Evolutionary conservation across 2,329 filamentous ascomycete genomes (phyloP).

Genomic region (Monosporascus ibericus): DNA sequence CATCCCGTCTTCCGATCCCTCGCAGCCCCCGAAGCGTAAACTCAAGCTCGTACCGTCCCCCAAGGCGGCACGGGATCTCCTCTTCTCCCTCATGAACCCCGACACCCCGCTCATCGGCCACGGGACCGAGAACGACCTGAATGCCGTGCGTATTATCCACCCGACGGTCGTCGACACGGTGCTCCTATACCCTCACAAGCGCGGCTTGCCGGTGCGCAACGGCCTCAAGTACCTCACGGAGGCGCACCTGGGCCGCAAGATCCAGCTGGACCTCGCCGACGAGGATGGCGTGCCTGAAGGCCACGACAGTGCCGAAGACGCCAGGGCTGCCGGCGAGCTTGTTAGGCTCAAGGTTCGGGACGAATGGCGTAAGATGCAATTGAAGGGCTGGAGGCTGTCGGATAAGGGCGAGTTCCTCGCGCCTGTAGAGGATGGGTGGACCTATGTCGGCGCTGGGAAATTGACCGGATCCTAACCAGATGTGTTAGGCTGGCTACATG

Average conservation of each 20-base stretch:
- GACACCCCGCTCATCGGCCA: conserved; percentile 84
- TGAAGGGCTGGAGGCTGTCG: conserved; percentile 58
- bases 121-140: conserved; percentile 92
- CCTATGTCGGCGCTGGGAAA: conserved; percentile 15
- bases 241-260: conserved; percentile 63
- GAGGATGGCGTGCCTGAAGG: conserved; percentile 45
- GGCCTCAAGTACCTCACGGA: conserved; percentile 71
- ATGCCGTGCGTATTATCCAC: conserved; percentile 77
- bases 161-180: conserved; percentile 81
- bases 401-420: conserved; percentile 41
- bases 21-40: conserved; percentile 29
- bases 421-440: conserved; percentile 24
- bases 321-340: conserved; percentile 80
- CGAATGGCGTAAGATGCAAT: conserved; percentile 62
- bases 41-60: conserved; percentile 75
- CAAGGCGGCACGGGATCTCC: conserved; percentile 63
- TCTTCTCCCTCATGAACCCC: conserved; percentile 70
- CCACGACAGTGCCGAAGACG: conserved; percentile 91
- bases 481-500: too few relatives aligned
- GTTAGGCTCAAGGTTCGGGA: conserved; percentile 65
- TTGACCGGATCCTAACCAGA: conserved; percentile 3
- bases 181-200: conserved; percentile 72
- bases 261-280: conserved; percentile 61
- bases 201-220: conserved; percentile 70
- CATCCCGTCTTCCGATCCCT: conserved; percentile 12